Base-by-base conservation (phyloP, 2,329 filamentous ascomycete species). In the Fusarium aywerte region DNA sequence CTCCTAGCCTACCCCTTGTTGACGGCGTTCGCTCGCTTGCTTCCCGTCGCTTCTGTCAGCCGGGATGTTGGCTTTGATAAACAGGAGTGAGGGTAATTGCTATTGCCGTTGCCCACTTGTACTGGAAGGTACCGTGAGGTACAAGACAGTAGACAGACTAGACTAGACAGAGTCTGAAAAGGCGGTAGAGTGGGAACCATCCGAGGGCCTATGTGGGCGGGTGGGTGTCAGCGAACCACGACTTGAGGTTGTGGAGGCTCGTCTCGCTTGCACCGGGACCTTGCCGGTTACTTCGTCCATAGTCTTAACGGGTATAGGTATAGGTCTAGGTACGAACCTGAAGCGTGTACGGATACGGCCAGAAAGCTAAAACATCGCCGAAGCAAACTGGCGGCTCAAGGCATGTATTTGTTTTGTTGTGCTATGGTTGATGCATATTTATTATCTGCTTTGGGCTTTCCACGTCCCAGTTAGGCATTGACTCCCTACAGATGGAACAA, bases 1-100 rank as follows among this genome's bases (percentile, higher is more conserved):
- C 43, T 33, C 31, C 64, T 43, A 25, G 40, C n/a, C 21, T 20
- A 16, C 60, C 56, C 65, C 65, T 68, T 61, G 69, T 52, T 65
- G 61, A 55, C 65, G 65, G 61, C 47, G 62, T 65, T 68, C 67
- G 67, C 69, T 72, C 69, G 69, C 69, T 72, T 72, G 62, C 65
- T 72, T 72, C 67, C 69, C 69, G 69, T 67, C 59, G 69, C 38
- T 56, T 65, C 69, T 70, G 69, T 62, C 65, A 65, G 58, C 69
- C 67, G 56, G 69, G 69, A 62, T 72, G 52, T 53, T 62, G 50
- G 63, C 52, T 31, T 50, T 47, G 50, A 61, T 36, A 55, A 45
- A 51, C 35, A 55, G 48, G 36, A 39, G 54, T 38, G 42, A 45
- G 47, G 43, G 39, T 64, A 59, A 58, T 58, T 64, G 59, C 25